Evolutionary conservation across 2,329 filamentous ascomycete species (phyloP).

Genomic region (Calonectria crousiana): DNA sequence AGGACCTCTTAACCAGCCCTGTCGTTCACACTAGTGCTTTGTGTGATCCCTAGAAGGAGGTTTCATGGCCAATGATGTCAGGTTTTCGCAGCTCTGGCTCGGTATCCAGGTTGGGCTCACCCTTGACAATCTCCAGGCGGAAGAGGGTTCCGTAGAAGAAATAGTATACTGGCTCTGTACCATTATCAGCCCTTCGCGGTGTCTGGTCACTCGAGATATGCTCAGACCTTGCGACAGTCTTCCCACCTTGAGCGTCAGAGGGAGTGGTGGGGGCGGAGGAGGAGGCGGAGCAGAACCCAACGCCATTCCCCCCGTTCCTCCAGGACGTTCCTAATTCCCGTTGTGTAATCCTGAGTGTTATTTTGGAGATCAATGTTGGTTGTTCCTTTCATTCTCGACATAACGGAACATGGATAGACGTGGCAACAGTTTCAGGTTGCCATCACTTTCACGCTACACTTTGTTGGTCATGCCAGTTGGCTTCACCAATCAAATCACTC

Average conservation of each 20-base stretch:
- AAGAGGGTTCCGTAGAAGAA: background rate
- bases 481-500: background rate
- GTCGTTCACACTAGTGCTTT: no score
- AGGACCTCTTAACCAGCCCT: background rate
- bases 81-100: background rate
- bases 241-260: no score
- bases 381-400: background rate
- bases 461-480: background rate
- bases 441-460: background rate
- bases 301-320: background rate
- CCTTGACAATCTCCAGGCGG: background rate
- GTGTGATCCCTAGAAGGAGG: no score
- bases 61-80: background rate
- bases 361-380: background rate
- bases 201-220: rapidly evolving
- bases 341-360: background rate
- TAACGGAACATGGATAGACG: background rate
- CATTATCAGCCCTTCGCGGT: background rate
- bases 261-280: background rate
- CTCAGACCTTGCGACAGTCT: no score
- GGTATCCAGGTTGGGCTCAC: background rate
- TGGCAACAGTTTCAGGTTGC: background rate
- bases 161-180: background rate
- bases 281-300: background rate
- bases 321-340: no score